phyloP scores from a whole-genome alignment of 495 filamentous ascomycete genomes.

The Cryomyces antarcticus region DNA sequence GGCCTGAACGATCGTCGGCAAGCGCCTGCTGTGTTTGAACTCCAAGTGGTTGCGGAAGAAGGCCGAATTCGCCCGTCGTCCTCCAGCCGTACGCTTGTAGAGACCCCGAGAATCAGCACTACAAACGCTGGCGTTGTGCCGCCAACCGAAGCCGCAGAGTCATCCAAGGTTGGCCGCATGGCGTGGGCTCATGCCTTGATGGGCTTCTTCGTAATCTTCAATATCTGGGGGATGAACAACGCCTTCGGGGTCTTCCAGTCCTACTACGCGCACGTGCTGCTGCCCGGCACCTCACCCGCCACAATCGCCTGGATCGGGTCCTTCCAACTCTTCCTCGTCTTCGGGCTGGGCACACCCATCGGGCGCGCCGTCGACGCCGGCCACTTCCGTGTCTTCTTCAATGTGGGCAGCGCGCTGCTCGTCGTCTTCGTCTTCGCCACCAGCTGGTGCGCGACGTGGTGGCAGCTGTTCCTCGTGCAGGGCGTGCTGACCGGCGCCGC shows the following conservation, averaged over 20 bases:
- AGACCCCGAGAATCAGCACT: neutral
- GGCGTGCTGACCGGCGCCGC: conserved; percentile 10
- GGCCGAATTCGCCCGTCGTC: neutral
- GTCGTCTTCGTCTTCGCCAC: conserved; percentile 6
- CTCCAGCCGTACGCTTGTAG: neutral
- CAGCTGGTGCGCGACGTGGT: conserved; percentile 3
- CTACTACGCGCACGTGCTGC: conserved; percentile 10
- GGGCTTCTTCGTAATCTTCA: conserved; percentile 6
- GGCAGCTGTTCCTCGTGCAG: conserved; percentile 9
- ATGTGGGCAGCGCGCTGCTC: conserved; percentile 5
- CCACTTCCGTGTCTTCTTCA: conserved; percentile 15
- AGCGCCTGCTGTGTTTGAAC: neutral
- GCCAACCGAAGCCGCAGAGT: neutral
- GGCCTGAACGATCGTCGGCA: neutral
- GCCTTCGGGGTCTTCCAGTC: conserved; percentile 16
- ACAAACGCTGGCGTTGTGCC: neutral
- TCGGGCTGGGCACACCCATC: conserved; percentile 12
- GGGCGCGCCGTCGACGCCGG: conserved; percentile 15
- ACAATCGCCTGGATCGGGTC: conserved; percentile 18
- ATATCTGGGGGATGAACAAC: conserved; percentile 8
- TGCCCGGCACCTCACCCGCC: conserved; percentile 8
- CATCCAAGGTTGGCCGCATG: conserved; percentile 3
- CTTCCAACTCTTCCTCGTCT: conserved; percentile 16
- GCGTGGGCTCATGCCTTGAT: conserved; percentile 6
- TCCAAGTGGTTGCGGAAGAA: neutral